Evolutionary conservation across 371 early-diverging fungal species (phyloP), one percentile per base, ranked within the genome.

Genomic region (Neoconidiobolus thromboides): DNA sequence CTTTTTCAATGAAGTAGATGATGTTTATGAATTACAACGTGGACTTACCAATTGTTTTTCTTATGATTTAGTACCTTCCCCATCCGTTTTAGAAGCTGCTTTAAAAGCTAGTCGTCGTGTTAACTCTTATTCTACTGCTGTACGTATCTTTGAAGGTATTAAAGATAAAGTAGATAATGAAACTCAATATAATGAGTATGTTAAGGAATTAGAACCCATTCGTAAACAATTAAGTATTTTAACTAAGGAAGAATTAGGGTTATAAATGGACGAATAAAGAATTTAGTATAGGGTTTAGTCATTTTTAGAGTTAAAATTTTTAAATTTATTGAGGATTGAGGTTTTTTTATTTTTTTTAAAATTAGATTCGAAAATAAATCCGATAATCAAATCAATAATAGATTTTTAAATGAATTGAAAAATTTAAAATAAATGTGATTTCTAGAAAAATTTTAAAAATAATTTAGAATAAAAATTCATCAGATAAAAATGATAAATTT

Each of bases 31-130:
- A 76, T 80, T 96, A 54, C 91, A 93, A 78, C 83, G 94, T 66
- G 93, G 94, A 50, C 79, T 96, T 67, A 94, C 93, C 85, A 91
- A 94, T 74, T 85, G 88, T 70, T 95, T 94, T 67, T 85, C 91
- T 56, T 89, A 91, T 71, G 93, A 93, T 79, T 80, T 91, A 69
- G 93, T 93, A 12, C 96, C 94, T 54, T 75, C 91, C 43, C 78
- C 87, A 64, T 79, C 83, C 51, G 87, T 93, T 44, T 76, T 91
- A 67, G 85, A 82, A 65, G 84, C 93, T 53, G 91, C 93, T 43
- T 73, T 93, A 64, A 82, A 79, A 69, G 94, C 95, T 40, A 74
- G 88, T 65, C 84, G 95, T 58, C 86, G 93, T 63, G 83, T 93
- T 63, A 88, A 94, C 78, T 85, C 89, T 65, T 94, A 79, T 66